Percentiles rank a stretch among this genome's conserved stretches.
These are phyloP conservation scores for Neurospora sublineolata DNA, from an alignment of 495 filamentous ascomycete genomes.

Conservation along the genomic window DNA sequence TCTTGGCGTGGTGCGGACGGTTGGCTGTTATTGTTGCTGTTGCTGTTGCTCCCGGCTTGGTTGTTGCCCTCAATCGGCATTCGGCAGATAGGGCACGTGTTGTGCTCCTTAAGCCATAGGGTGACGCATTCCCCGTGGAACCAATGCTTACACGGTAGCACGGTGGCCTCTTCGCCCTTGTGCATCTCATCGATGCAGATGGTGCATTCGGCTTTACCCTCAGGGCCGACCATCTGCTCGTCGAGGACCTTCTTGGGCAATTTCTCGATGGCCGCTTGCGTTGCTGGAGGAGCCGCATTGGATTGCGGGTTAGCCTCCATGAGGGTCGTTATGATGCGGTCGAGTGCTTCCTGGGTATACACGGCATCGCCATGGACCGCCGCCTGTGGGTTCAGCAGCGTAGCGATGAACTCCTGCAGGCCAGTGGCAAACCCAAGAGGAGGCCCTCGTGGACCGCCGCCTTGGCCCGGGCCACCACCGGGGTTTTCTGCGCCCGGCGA, in stretches of 20 bases:
- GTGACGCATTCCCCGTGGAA: conserved; percentile 72
- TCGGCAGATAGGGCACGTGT: conserved; percentile 84
- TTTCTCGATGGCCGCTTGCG: conserved; percentile 56
- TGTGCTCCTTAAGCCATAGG: conserved; percentile 74
- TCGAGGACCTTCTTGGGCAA: conserved; percentile 61
- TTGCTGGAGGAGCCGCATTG: conserved; percentile 74
- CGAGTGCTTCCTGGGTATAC: conserved; percentile 80
- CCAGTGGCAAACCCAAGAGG: conserved; percentile 15
- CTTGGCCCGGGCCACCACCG: conserved; percentile 1
- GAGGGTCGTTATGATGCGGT: conserved; percentile 75
- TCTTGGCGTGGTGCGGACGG: not conserved
- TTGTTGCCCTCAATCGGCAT: conserved; percentile 49
- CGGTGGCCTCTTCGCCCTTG: conserved; percentile 60
- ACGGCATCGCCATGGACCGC: conserved; percentile 72
- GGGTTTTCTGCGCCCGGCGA: not conserved
- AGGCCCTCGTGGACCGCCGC: conserved; percentile 8
- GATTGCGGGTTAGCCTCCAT: conserved; percentile 69
- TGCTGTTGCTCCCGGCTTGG: not conserved
- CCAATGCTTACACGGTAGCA: conserved; percentile 84
- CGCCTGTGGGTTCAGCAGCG: conserved; percentile 45
- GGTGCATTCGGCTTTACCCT: conserved; percentile 63
- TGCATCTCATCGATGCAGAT: conserved; percentile 87
- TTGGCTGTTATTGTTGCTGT: not conserved
- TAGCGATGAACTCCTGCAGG: conserved; percentile 33
- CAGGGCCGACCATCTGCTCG: conserved; percentile 50